A percentile compares a stretch with the other conserved stretches of the same genome.
These are phyloP conservation scores for Pyrenochaeta sp. DNA, from an alignment of 2,329 filamentous ascomycete species.

Conservation along the genomic window DNA sequence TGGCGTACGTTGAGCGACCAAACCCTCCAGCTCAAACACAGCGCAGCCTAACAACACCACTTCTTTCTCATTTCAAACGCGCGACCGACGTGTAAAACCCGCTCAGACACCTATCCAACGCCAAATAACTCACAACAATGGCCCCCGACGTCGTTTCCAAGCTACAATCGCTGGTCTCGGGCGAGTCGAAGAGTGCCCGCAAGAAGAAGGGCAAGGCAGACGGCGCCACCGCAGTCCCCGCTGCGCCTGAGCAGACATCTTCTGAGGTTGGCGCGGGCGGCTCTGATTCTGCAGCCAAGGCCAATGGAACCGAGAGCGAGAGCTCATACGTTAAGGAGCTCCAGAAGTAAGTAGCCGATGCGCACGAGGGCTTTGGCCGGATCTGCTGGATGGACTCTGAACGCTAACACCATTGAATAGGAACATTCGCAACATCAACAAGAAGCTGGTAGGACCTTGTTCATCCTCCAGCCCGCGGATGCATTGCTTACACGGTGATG, in stretches of 20 bases:
- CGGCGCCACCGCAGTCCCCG: conserved; percentile 52
- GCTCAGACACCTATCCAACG: conserved; percentile 8
- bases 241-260: conserved; percentile 46
- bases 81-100: conserved; percentile 23
- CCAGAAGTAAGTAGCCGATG: conserved; percentile 73
- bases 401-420: conserved; percentile 55
- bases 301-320: conserved; percentile 71
- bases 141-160: conserved; percentile 68
- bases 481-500: conserved; percentile 26
- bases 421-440: conserved; percentile 88
- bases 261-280: conserved; percentile 39
- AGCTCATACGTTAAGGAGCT: conserved; percentile 86
- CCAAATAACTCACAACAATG: conserved; percentile 31
- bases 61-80: conserved; percentile 11
- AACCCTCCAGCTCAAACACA: conserved; percentile 17
- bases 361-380: conserved; percentile 6
- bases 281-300: conserved; percentile 45
- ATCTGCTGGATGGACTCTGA: conserved; percentile 2
- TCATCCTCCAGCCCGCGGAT: conserved; percentile 4
- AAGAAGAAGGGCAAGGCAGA: conserved; percentile 61
- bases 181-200: conserved; percentile 60
- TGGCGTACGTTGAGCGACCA: conserved; percentile 14
- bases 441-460: conserved; percentile 79
- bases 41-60: conserved; percentile 11
- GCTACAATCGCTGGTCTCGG: conserved; percentile 66